Evolutionary conservation across 352 stramenopile species (phyloP).

Genomic region (Pythium biforme): DNA sequence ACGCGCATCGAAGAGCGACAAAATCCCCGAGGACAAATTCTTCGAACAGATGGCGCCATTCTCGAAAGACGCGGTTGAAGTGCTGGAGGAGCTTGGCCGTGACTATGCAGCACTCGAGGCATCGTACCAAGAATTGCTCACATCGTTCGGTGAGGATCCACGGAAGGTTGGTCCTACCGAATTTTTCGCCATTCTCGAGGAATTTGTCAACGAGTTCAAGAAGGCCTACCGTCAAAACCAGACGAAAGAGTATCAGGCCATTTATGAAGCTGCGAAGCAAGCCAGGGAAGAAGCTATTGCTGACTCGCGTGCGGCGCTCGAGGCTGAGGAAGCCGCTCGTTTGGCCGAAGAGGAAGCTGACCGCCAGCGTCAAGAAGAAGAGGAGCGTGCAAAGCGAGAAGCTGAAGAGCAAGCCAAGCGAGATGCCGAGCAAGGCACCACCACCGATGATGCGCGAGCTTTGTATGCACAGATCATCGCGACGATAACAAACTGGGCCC

Average conservation of each 20-base stretch:
- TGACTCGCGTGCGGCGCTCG: constrained; percentile 30
- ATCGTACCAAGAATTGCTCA: constrained; percentile 76
- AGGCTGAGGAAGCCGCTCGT: constrained; percentile 33
- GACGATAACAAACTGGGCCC: constrained; percentile 59
- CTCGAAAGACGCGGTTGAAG: constrained; percentile 73
- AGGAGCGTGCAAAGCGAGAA: constrained; percentile 52
- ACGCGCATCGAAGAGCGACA: constrained; percentile 68
- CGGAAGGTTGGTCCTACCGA: constrained; percentile 79
- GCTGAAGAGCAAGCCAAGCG: constrained; percentile 37
- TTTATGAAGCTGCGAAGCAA: constrained; percentile 64
- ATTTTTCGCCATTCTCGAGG: constrained; percentile 81
- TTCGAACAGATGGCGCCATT: constrained; percentile 84
- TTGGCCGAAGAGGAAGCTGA: constrained; percentile 43
- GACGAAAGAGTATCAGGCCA: constrained; percentile 80
- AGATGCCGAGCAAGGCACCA: constrained; percentile 22
- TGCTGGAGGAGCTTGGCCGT: constrained; percentile 74
- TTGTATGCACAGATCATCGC: constrained; percentile 68
- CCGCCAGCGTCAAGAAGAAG: constrained; percentile 48
- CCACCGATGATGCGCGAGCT: constrained; percentile 45
- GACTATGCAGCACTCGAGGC: constrained; percentile 73
- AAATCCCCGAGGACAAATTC: constrained; percentile 73
- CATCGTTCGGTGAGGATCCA: constrained; percentile 83
- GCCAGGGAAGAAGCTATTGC: constrained; percentile 41
- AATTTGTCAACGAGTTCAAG: constrained; percentile 86
- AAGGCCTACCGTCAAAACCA: constrained; percentile 88